Evolutionary conservation across 2,329 filamentous ascomycete species (phyloP).

Genomic region (Venturiaceae sp.): DNA sequence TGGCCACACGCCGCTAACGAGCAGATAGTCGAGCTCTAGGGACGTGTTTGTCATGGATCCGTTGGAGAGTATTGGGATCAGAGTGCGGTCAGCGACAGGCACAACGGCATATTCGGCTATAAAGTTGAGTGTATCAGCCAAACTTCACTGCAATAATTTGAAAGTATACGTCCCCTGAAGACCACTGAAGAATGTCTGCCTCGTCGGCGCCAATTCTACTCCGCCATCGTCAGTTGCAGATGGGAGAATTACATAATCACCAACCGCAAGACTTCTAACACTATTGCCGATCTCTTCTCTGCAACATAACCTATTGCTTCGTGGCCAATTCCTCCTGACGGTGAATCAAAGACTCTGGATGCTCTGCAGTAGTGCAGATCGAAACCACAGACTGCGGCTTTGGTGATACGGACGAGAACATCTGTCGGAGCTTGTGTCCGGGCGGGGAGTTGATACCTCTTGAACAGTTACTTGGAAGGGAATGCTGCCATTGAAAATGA

Average conservation of each 20-base stretch:
- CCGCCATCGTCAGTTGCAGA: conserved; percentile 8
- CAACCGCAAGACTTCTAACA: conserved; percentile 6
- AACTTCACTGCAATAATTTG: neutral
- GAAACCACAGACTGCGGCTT: conserved; percentile 25
- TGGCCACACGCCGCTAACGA: conserved; percentile 27
- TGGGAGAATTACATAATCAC: conserved; percentile 12
- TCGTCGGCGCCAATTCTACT: neutral
- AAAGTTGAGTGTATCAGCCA: neutral
- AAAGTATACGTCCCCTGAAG: neutral
- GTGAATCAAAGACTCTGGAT: neutral
- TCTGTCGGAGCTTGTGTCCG: conserved; percentile 16
- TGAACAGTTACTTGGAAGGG: conserved; percentile 6
- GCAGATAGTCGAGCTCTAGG: conserved; percentile 14
- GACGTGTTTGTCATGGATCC: neutral
- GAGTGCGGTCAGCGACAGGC: neutral
- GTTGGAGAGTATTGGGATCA: neutral
- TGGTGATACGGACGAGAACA: conserved; percentile 25
- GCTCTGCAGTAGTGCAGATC: conserved; percentile 26
- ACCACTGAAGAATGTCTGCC: neutral
- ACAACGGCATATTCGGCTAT: neutral
- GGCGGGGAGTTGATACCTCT: neutral
- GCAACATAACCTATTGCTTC: conserved; percentile 11
- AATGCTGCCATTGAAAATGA: neutral
- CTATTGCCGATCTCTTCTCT: conserved; percentile 7
- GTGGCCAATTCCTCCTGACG: conserved; percentile 8